Percentiles rank a stretch among this genome's conserved stretches.
Evolutionary conservation across 768 basidiomycete species (phyloP).

Genomic region (Pholiota microspora): DNA sequence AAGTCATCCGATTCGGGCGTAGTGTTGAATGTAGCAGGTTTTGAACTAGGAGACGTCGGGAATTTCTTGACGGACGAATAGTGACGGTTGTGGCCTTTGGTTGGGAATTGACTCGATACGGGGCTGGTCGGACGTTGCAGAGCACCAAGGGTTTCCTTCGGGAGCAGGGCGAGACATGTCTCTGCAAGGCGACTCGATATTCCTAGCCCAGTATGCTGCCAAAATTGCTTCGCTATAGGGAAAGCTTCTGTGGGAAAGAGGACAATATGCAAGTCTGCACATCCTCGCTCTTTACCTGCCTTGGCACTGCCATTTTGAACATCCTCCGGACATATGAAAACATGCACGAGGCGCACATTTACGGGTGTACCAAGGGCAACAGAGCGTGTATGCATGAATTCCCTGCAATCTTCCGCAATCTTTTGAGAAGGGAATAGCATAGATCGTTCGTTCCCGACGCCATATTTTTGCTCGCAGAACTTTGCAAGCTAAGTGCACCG

Average conservation of each 20-base stretch:
- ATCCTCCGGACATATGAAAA: slow-evolving; percentile 66
- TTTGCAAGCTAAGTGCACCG: slow-evolving; percentile 57
- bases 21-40: slow-evolving; percentile 3
- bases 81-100: slow-evolving; percentile 54
- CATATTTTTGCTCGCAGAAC: slow-evolving; percentile 80
- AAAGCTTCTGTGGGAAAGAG: slow-evolving; percentile 66
- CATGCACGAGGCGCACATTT: slow-evolving; percentile 61
- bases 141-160: slow-evolving; percentile 34
- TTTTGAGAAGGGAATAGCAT: slow-evolving; percentile 75
- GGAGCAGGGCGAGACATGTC: slow-evolving; percentile 70
- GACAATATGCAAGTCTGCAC: slow-evolving; percentile 76
- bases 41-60: slow-evolving; percentile 9
- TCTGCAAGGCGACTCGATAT: slow-evolving; percentile 89
- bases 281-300: slow-evolving; percentile 20
- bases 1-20: slow-evolving; percentile 40
- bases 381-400: slow-evolving; percentile 62
- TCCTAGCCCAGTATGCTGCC: slow-evolving; percentile 93
- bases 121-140: slow-evolving; percentile 25
- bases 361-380: slow-evolving; percentile 38
- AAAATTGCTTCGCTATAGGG: slow-evolving; percentile 81
- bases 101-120: slow-evolving; percentile 28
- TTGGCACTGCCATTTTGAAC: slow-evolving; percentile 26
- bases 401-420: slow-evolving; percentile 72
- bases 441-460: slow-evolving; percentile 64
- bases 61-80: slow-evolving; percentile 43